phyloP scores from a whole-genome alignment of 1,284 basidiomycete genomes.

The Leccinum fallax region DNA sequence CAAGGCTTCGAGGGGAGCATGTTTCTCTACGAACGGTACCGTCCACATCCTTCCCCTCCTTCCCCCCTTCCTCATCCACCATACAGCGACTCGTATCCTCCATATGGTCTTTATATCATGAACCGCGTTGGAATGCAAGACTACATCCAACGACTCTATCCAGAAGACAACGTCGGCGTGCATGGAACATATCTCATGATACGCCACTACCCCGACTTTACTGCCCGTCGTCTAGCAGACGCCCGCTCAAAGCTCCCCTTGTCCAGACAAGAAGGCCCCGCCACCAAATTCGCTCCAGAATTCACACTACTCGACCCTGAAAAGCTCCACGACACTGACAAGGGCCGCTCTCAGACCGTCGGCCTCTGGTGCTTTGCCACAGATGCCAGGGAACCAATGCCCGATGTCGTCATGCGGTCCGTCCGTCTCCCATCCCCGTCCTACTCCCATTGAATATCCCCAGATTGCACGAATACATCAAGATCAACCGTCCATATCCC shows the following conservation, averaged over 20 bases:
- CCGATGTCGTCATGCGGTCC: conserved; percentile 66
- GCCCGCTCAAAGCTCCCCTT: conserved; percentile 34
- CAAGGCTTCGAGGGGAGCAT: conserved; percentile 86
- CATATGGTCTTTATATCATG: conserved; percentile 85
- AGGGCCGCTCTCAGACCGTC: conserved; percentile 61
- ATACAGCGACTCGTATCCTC: conserved; percentile 67
- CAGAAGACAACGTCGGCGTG: conserved; percentile 76
- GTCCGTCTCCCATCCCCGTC: conserved; percentile 10
- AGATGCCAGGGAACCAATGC: conserved; percentile 70
- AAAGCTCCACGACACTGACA: conserved; percentile 45
- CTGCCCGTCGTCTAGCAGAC: conserved; percentile 49
- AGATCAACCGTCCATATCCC: conserved; percentile 65
- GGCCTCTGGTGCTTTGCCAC: conserved; percentile 81
- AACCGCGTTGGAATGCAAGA: conserved; percentile 88
- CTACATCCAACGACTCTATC: conserved; percentile 74
- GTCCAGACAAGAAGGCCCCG: conserved; percentile 35
- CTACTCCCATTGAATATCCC: conserved; percentile 1
- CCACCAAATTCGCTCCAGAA: conserved; percentile 50
- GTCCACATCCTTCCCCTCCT: neutral
- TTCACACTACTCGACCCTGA: conserved; percentile 46
- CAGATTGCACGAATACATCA: conserved; percentile 67
- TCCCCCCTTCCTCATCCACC: conserved; percentile 2
- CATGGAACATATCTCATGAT: conserved; percentile 73
- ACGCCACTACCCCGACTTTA: conserved; percentile 71
- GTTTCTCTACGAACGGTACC: conserved; percentile 84